Conservation (phyloP, 331 rosid species). For the Spiraea crenata region DNA sequence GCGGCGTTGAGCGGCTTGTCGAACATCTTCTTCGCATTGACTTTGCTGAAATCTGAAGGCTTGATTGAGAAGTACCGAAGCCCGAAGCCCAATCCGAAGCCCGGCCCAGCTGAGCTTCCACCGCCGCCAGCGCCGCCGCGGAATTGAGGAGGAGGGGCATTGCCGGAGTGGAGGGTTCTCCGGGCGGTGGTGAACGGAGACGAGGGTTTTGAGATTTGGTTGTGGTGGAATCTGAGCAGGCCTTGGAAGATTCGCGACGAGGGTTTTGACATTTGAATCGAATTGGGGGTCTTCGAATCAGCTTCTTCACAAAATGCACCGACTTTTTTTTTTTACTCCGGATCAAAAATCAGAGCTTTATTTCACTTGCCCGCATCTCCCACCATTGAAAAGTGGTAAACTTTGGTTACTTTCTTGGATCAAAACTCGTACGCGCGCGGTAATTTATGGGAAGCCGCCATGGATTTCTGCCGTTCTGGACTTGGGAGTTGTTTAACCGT, state of each 20-base stretch:
- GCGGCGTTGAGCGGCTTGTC: slow-evolving; percentile 58
- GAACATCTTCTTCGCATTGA: slow-evolving; percentile 42
- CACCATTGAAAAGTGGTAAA: not conserved
- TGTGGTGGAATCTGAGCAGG: slow-evolving; percentile 34
- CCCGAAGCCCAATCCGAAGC: slow-evolving; percentile 13
- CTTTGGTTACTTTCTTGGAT: not conserved
- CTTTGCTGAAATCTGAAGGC: slow-evolving; percentile 28
- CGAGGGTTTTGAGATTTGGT: slow-evolving; percentile 18
- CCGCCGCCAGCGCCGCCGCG: slow-evolving; percentile 2
- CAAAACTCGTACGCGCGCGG: not conserved
- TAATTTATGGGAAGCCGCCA: not conserved
- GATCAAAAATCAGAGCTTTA: not conserved
- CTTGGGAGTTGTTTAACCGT: not conserved
- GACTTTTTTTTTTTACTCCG: not conserved
- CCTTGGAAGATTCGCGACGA: slow-evolving; percentile 36
- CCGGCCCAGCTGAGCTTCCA: slow-evolving; percentile 10
- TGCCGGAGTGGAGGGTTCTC: slow-evolving; percentile 17
- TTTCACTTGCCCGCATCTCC: not conserved
- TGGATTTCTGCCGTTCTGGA: not conserved
- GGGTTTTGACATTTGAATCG: slow-evolving; percentile 36
- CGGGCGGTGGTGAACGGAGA: slow-evolving; percentile 1
- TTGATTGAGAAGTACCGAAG: slow-evolving; percentile 53
- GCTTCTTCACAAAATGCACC: slow-evolving; percentile 2
- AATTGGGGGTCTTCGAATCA: not conserved
- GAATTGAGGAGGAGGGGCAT: slow-evolving; percentile 15